A percentile compares a stretch with the other conserved stretches of the same genome.
phyloP scores from a whole-genome alignment of 306 rosid genomes.

The Glycyrrhiza uralensis region DNA sequence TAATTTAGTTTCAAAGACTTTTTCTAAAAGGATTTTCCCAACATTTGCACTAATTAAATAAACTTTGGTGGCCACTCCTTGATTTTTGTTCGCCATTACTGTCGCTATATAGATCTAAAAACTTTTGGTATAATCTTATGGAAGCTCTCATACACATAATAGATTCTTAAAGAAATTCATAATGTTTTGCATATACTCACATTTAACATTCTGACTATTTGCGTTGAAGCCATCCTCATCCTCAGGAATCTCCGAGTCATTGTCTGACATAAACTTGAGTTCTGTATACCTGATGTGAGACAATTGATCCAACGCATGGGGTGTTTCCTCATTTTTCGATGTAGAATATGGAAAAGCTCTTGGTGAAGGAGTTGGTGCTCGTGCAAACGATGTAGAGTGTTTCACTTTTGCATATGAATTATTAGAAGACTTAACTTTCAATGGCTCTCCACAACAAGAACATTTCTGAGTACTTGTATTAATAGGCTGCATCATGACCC shows the following conservation, averaged over 20 bases:
- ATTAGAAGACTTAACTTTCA: slow-evolving; percentile 42
- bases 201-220: not conserved
- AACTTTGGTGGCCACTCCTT: too few relatives aligned
- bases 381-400: slow-evolving; percentile 14
- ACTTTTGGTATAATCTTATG: not conserved
- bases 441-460: slow-evolving; percentile 73
- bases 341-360: slow-evolving; percentile 34
- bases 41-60: too few relatives aligned
- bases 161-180: not conserved
- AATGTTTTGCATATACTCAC: slow-evolving; percentile 28
- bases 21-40: too few relatives aligned
- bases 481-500: slow-evolving; percentile 7
- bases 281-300: slow-evolving; percentile 46
- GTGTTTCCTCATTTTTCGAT: slow-evolving; percentile 26
- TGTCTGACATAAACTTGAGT: slow-evolving; percentile 22
- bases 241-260: slow-evolving; percentile 14
- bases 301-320: slow-evolving; percentile 37
- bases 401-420: slow-evolving; percentile 29
- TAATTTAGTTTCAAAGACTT: too few relatives aligned
- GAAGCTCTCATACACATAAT: not conserved
- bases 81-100: too few relatives aligned
- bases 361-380: slow-evolving; percentile 72
- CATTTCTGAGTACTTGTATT: slow-evolving; percentile 39
- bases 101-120: too few relatives aligned
- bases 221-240: not conserved